These are phyloP conservation scores for Xylaria digitata DNA, from an alignment of 2,329 filamentous ascomycete species.

Conservation along the genomic window DNA sequence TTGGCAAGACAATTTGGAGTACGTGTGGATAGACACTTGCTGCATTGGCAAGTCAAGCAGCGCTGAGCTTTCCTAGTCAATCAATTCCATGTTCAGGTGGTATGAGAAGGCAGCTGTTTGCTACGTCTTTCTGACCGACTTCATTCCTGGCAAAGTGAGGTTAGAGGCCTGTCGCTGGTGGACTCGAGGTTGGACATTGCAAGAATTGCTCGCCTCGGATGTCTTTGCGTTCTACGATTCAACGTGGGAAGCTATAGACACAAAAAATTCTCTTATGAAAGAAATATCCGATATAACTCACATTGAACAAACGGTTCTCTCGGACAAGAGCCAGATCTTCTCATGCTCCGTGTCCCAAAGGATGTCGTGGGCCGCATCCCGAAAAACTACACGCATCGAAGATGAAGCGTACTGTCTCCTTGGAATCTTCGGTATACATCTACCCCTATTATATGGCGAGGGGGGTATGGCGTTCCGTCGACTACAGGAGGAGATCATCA, in stretches of 20 bases:
- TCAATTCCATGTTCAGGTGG: constrained; percentile 43
- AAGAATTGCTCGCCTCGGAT: constrained; percentile 41
- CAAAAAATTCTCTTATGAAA: constrained; percentile 31
- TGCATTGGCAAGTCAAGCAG: constrained; percentile 44
- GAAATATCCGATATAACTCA: constrained; percentile 36
- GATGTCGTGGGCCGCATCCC: constrained; percentile 45
- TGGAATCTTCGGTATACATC: constrained; percentile 46
- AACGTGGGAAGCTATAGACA: constrained; percentile 37
- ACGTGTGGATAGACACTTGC: constrained; percentile 44
- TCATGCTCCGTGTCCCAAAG: constrained; percentile 33
- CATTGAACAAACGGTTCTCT: constrained; percentile 33
- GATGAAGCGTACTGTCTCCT: constrained; percentile 47
- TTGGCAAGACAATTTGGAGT: constrained; percentile 26
- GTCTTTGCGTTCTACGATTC: constrained; percentile 38
- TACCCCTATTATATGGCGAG: constrained; percentile 47
- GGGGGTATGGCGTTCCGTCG: constrained; percentile 43
- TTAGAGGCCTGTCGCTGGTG: constrained; percentile 39
- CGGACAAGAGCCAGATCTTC: constrained; percentile 13
- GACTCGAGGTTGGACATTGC: constrained; percentile 42
- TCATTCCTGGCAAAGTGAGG: constrained; percentile 22
- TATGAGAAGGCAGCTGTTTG: constrained; percentile 39
- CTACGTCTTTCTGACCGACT: constrained; percentile 39
- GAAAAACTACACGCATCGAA: constrained; percentile 44
- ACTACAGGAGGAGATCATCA: constrained; percentile 43
- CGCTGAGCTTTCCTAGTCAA: constrained; percentile 41